These are phyloP conservation scores for Polytrichum formosum DNA, from an alignment of 225 moss, liverwort and hornwort genomes.

Conservation along the genomic window DNA sequence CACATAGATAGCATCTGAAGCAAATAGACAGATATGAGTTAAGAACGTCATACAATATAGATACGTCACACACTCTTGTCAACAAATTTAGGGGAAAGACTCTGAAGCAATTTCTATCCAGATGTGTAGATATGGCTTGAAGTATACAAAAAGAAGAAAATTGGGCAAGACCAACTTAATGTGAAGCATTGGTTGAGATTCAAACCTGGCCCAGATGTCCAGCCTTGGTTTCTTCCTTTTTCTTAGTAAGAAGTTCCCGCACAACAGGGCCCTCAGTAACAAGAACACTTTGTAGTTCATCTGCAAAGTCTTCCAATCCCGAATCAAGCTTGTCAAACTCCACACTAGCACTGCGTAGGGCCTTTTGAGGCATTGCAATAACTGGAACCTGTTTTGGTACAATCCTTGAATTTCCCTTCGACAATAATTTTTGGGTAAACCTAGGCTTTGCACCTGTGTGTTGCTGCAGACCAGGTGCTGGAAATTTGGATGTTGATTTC, in stretches of 20 bases:
- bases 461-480: constrained; percentile 5
- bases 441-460: constrained; percentile 5
- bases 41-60: too few relatives aligned
- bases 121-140: not conserved
- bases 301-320: constrained; percentile 28
- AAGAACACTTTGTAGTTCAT: constrained; percentile 23
- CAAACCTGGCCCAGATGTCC: constrained; percentile 28
- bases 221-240: constrained; percentile 29
- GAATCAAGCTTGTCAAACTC: not conserved
- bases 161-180: not conserved
- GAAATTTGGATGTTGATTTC: constrained; percentile 12
- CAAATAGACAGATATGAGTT: too few relatives aligned
- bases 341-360: constrained; percentile 17
- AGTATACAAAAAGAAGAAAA: not conserved
- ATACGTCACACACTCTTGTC: too few relatives aligned
- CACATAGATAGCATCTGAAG: too few relatives aligned
- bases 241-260: constrained; percentile 24
- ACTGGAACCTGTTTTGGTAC: constrained; percentile 10
- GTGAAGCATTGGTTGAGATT: not conserved
- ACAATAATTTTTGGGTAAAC: not conserved
- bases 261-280: constrained; percentile 8
- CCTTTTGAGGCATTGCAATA: constrained; percentile 3
- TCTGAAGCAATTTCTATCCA: not conserved
- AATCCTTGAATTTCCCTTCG: not conserved
- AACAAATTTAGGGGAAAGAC: too few relatives aligned